phyloP scores from a whole-genome alignment of 345 rosid species.

The Firmiana major region DNA sequence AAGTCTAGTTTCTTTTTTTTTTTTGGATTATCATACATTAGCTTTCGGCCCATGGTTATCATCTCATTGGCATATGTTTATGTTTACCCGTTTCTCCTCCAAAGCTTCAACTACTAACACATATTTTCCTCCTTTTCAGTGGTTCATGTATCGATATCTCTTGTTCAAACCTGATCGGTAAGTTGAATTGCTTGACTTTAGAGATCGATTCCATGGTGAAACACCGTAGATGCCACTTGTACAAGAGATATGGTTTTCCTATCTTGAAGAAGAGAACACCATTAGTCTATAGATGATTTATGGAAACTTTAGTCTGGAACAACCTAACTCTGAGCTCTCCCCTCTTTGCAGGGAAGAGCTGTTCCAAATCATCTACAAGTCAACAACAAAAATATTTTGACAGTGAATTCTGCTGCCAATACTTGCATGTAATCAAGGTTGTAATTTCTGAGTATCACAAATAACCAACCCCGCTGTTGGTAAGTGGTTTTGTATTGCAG shows the following conservation, averaged over 20 bases:
- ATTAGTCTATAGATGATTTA: neutral
- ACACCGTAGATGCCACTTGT: neutral
- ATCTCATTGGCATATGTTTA: neutral
- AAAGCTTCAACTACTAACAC: slow-evolving; percentile 16
- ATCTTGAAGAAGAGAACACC: neutral
- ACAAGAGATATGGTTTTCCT: neutral
- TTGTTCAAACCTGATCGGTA: slow-evolving; percentile 87
- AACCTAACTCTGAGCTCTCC: neutral
- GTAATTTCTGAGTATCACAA: neutral
- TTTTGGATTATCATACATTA: neutral
- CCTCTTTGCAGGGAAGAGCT: slow-evolving; percentile 62
- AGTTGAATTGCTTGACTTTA: slow-evolving; percentile 17
- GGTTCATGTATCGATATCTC: slow-evolving; percentile 90
- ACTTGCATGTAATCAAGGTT: neutral
- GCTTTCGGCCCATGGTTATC: neutral
- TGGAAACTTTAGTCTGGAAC: neutral
- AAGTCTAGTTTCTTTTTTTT: neutral
- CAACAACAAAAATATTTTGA: slow-evolving; percentile 60
- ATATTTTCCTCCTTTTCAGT: slow-evolving; percentile 39
- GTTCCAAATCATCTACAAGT: slow-evolving; percentile 52
- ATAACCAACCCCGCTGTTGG: neutral
- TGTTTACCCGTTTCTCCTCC: neutral
- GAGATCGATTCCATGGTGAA: slow-evolving; percentile 7
- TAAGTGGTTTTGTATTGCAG: neutral
- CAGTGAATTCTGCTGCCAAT: slow-evolving; percentile 33